These are phyloP conservation scores for Talaromyces proteolyticus DNA, from an alignment of 495 filamentous ascomycete species.

Conservation along the genomic window DNA sequence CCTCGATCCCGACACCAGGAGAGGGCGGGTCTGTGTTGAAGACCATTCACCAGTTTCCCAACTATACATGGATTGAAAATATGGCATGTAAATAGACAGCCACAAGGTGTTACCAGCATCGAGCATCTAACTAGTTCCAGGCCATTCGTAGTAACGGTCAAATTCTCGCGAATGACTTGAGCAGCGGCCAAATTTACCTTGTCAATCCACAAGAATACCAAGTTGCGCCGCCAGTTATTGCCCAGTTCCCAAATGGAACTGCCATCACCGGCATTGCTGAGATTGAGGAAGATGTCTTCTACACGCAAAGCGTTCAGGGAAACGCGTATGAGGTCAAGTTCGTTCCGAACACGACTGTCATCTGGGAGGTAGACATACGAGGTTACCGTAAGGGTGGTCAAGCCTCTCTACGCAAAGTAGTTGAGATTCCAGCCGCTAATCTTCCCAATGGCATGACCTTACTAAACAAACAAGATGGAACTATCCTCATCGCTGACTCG, in stretches of 20 bases:
- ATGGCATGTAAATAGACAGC: no score
- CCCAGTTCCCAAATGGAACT: slow-evolving; percentile 3
- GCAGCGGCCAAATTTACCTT: slow-evolving; percentile 9
- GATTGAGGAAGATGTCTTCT: slow-evolving; percentile 7
- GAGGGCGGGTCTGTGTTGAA: not conserved
- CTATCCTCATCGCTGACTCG: slow-evolving; percentile 10
- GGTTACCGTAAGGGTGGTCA: not conserved
- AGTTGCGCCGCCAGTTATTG: not conserved
- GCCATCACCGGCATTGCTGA: slow-evolving; percentile 10
- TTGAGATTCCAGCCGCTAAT: slow-evolving; percentile 1
- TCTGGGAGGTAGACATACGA: slow-evolving; percentile 5
- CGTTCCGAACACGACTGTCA: not conserved
- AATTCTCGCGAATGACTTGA: slow-evolving; percentile 15
- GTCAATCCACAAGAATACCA: not conserved
- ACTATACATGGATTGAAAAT: slow-evolving; percentile 22
- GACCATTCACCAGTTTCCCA: slow-evolving; percentile 7
- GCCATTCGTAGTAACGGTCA: slow-evolving; percentile 19
- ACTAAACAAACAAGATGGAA: not conserved
- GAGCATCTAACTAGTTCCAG: not conserved
- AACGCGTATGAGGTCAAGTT: slow-evolving; percentile 6
- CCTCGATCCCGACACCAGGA: not conserved
- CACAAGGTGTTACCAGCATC: no score
- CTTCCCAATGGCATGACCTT: slow-evolving; percentile 8
- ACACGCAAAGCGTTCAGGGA: not conserved
- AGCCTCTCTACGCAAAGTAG: slow-evolving; percentile 4